These are phyloP conservation scores for Vanilla planifolia DNA, from an alignment of 106 monocot species.

Conservation along the genomic window DNA sequence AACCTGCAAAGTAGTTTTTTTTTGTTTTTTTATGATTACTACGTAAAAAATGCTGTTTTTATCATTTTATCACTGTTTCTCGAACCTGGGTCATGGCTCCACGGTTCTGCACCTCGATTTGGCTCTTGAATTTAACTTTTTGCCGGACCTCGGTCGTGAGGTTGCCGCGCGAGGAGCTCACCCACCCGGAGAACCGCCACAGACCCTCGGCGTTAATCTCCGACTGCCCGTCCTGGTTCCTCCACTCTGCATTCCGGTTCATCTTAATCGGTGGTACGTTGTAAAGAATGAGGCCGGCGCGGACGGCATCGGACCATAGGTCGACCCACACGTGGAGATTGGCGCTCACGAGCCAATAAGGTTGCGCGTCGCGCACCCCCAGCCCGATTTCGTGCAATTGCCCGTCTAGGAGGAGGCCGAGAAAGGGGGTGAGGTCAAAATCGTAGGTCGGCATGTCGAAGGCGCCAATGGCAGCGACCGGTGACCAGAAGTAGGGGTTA, in stretches of 20 bases:
- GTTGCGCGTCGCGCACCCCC: conserved; percentile 19
- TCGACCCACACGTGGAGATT: conserved; percentile 59
- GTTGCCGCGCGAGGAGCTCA: conserved; percentile 40
- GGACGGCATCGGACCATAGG: conserved; percentile 4
- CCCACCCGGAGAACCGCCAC: conserved; percentile 33
- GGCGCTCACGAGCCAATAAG: conserved; percentile 39
- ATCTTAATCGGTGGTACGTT: conserved; percentile 6
- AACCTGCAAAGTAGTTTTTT: background rate
- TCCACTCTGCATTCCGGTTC: conserved; percentile 15
- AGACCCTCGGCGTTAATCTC: conserved; percentile 27
- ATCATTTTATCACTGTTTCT: too few species aligned
- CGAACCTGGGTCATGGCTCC: conserved; percentile 18
- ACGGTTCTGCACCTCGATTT: conserved; percentile 23
- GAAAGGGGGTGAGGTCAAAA: conserved; percentile 43
- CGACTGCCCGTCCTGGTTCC: conserved; percentile 23
- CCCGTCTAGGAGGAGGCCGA: conserved; percentile 29
- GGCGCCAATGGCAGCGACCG: conserved; percentile 32
- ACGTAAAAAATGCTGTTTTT: too few species aligned
- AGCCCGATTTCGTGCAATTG: conserved; percentile 18
- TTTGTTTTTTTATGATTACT: background rate
- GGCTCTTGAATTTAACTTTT: conserved; percentile 34
- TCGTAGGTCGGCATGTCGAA: conserved; percentile 48
- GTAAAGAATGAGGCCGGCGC: conserved; percentile 21
- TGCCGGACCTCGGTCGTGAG: conserved; percentile 23
- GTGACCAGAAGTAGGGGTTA: conserved; percentile 41